Evolutionary conservation across 192 early-diverging fungal genomes (phyloP).

Genomic region (Backusella mclennaniae): DNA sequence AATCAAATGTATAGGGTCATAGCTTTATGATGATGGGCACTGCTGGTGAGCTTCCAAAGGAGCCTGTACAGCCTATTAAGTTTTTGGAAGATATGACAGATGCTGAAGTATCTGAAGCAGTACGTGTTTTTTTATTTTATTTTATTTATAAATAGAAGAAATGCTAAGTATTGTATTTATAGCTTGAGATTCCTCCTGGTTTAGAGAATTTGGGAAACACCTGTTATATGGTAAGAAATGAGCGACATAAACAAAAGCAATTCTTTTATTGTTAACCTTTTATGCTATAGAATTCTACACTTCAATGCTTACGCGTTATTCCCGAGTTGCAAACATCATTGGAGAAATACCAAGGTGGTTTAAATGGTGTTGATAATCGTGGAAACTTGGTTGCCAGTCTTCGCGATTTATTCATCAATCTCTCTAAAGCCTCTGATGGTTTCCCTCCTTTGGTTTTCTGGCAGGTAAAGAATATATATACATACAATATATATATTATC

Average conservation of each 20-base stretch:
- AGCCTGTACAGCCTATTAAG: conserved; percentile 61
- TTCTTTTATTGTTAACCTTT: background rate
- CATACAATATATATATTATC: no score
- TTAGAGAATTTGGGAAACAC: conserved; percentile 93
- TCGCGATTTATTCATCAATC: conserved; percentile 68
- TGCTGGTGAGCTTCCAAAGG: conserved; percentile 88
- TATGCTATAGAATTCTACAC: conserved; percentile 69
- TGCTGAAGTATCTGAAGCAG: conserved; percentile 78
- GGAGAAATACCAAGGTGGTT: conserved; percentile 43
- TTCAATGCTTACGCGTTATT: conserved; percentile 91
- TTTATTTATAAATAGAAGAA: background rate
- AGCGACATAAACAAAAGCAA: conserved; percentile 10
- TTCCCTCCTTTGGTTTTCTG: conserved; percentile 80
- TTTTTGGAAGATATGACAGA: conserved; percentile 97
- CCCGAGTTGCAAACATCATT: conserved; percentile 74
- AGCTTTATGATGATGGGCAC: conserved; percentile 93
- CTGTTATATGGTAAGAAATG: conserved; percentile 63
- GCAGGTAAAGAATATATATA: conserved; percentile 43
- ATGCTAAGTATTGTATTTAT: background rate
- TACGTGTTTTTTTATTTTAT: conserved; percentile 31
- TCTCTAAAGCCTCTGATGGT: conserved; percentile 66
- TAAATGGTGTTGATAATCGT: conserved; percentile 48
- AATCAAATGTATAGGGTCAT: conserved; percentile 31
- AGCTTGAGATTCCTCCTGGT: conserved; percentile 90
- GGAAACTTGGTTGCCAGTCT: conserved; percentile 70